Conservation (phyloP, 129 eudicot genomes). For the Centaurea solstitialis region DNA sequence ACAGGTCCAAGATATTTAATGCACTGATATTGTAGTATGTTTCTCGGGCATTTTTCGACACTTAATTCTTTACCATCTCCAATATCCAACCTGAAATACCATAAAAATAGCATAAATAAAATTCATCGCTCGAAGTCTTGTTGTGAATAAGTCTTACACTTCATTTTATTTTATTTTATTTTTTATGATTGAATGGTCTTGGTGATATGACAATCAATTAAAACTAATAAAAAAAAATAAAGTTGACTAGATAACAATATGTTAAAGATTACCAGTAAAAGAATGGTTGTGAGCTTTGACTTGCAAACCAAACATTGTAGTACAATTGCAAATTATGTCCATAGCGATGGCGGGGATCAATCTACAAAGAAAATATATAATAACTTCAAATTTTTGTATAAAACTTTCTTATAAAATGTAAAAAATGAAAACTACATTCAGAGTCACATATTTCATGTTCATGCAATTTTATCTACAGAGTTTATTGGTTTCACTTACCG, state of each 20-base stretch:
- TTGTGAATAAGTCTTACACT: background rate
- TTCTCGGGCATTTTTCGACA: conserved; percentile 65
- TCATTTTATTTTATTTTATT: no score
- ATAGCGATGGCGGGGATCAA: conserved; percentile 85
- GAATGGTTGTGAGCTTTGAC: conserved; percentile 78
- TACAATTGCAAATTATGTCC: conserved; percentile 76
- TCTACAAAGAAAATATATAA: conserved; percentile 31
- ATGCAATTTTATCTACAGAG: background rate
- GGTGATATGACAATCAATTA: background rate
- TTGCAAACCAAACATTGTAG: conserved; percentile 60
- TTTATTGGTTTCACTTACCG: conserved; percentile 49
- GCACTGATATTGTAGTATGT: conserved; percentile 67
- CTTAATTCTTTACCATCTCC: conserved; percentile 89
- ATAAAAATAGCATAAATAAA: background rate
- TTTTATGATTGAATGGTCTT: background rate
- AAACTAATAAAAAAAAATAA: background rate
- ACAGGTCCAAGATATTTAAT: conserved; percentile 90
- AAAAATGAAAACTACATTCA: background rate
- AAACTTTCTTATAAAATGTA: background rate
- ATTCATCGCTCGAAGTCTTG: background rate
- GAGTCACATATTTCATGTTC: background rate
- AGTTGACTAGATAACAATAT: background rate
- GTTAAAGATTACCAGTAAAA: conserved; percentile 58
- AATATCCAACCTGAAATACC: conserved; percentile 71
- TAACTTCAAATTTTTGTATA: background rate